Base-by-base conservation (phyloP, 345 rosid species). In the Firmiana major region DNA sequence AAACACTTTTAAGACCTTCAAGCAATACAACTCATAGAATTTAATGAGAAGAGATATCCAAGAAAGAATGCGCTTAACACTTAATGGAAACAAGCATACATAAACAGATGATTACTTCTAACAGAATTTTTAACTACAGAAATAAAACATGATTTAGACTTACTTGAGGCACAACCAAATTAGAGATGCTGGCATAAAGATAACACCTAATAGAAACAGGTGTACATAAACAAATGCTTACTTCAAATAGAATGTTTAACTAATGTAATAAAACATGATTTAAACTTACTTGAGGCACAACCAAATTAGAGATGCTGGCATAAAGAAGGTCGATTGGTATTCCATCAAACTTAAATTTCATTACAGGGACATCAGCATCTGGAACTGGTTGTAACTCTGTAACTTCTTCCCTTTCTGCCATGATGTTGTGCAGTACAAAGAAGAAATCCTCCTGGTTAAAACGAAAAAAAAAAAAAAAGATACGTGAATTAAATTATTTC, bases 311-410 rank as follows among this genome's bases (percentile, higher is more conserved):
- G 40, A 87, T 82, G 65, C 91, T 91, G 31, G 95, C 93, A 75
- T 91, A 91, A 16, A 91, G 91, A 75, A 91, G 95, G 68, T 91
- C 95, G 60, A 91, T 71, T 43, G 91, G 87, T 77, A 87, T 83
- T 73, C 91, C 91, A 77, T 86, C 86, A 64, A 88, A 91, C 82
- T 89, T 91, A 60, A 91, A 91, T 80, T 83, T 91, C 95, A 91
- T 87, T 19, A 91, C 88, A 69, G 95, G 95, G 31, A 91, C 95
- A 75, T 89, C 91, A 83, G 95, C 95, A 84, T 91, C 89, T 12
- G 90, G 93, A 79, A 91, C 86, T n/a, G 93, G 88, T 51, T 91
- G 95, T 28, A 91, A 75, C 79, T 89, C 95, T 9, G 90, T 81
- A 40, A 91, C 86, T 81, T 88, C 93, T 80, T 86, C 90, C 87